Percentiles rank a stretch among this genome's conserved stretches.
Conservation (phyloP, 768 basidiomycete genomes). For the Nidula microcarpa region DNA sequence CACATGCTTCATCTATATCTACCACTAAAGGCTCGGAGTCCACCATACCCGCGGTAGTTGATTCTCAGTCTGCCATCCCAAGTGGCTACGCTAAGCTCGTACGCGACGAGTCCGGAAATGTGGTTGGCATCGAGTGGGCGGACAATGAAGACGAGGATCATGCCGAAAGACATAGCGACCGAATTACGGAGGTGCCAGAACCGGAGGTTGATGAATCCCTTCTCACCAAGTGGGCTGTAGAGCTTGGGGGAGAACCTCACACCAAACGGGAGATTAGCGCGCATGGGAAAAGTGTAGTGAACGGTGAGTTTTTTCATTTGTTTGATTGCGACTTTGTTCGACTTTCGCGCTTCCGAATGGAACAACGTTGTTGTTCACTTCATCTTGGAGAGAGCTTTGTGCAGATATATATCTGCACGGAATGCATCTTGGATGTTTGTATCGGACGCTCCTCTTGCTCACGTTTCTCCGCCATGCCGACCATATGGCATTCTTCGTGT, state of each 20-base stretch:
- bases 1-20: constrained; percentile 5
- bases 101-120: constrained; percentile 73
- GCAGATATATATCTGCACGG: too few species aligned
- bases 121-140: constrained; percentile 67
- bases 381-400: too few species aligned
- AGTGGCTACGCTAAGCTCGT: constrained; percentile 79
- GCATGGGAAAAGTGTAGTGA: constrained; percentile 8
- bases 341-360: too few species aligned
- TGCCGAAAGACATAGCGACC: not conserved
- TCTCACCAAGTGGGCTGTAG: constrained; percentile 35
- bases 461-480: too few species aligned
- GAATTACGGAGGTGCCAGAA: constrained; percentile 6
- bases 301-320: constrained; percentile 17
- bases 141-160: constrained; percentile 35
- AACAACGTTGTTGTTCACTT: too few species aligned
- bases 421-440: too few species aligned
- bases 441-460: too few species aligned
- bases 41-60: not conserved
- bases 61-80: constrained; percentile 27
- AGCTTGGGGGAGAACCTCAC: constrained; percentile 17
- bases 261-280: too few species aligned
- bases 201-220: constrained; percentile 26
- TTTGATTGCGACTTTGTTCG: not conserved
- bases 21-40: constrained; percentile 6
- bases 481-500: not conserved